Percentiles rank a stretch among this genome's conserved stretches.
Evolutionary conservation across 1,284 basidiomycete species (phyloP).

Genomic region (Polyporus tsugae): DNA sequence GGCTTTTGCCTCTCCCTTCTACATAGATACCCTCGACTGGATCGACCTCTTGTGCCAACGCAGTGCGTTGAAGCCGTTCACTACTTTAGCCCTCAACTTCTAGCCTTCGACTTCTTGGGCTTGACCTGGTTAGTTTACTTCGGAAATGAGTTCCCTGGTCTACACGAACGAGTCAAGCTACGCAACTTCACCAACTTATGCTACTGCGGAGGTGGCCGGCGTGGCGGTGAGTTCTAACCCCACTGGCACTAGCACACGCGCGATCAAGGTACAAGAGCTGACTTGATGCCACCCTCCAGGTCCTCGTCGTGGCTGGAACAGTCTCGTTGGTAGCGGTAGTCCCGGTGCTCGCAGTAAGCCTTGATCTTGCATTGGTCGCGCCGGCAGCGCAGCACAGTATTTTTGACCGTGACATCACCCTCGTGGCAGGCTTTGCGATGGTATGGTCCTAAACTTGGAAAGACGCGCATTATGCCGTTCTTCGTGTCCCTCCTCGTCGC

Average conservation of each 20-base stretch:
- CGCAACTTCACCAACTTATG: constrained; percentile 19
- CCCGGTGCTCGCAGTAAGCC: constrained; percentile 33
- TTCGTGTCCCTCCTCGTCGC: constrained; percentile 50
- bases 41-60: constrained; percentile 12
- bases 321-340: constrained; percentile 39
- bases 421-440: constrained; percentile 31
- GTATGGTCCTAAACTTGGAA: constrained; percentile 33
- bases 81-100: neutral
- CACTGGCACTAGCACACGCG: neutral
- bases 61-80: constrained; percentile 22
- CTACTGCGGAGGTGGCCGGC: constrained; percentile 29
- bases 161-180: constrained; percentile 1
- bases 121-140: neutral
- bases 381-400: neutral
- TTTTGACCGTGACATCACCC: neutral
- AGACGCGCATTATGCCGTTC: constrained; percentile 44
- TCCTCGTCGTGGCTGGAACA: constrained; percentile 37
- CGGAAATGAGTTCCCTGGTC: neutral
- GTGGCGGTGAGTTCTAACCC: constrained; percentile 29
- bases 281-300: constrained; percentile 24
- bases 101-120: neutral
- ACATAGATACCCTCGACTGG: constrained; percentile 14
- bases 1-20: constrained; percentile 4
- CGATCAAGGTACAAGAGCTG: constrained; percentile 7
- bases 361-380: neutral